These are phyloP conservation scores for Penicillium odoratum DNA, from an alignment of 495 filamentous ascomycete genomes.

Conservation along the genomic window DNA sequence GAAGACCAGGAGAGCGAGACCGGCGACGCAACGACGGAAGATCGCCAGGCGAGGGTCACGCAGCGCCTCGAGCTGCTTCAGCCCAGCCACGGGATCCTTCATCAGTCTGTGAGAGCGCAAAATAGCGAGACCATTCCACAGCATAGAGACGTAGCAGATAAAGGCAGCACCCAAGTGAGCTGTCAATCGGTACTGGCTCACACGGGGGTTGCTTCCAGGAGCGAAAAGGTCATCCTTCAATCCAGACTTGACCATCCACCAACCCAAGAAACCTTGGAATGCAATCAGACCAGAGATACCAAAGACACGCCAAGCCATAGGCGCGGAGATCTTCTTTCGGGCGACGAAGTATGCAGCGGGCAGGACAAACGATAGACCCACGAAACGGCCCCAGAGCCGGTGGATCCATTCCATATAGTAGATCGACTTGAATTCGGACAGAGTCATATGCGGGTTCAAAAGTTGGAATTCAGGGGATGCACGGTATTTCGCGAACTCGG, in stretches of 20 bases:
- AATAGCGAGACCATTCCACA: conserved; percentile 85
- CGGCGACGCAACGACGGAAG: conserved; percentile 72
- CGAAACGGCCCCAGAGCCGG: conserved; percentile 89
- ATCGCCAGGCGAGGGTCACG: conserved; percentile 62
- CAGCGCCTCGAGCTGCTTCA: conserved; percentile 57
- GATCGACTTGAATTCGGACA: conserved; percentile 94
- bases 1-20: conserved; percentile 77
- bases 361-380: conserved; percentile 85
- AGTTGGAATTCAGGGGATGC: conserved; percentile 87
- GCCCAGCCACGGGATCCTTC: conserved; percentile 56
- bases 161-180: conserved; percentile 90
- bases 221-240: conserved; percentile 93
- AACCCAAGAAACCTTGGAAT: conserved; percentile 92
- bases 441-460: conserved; percentile 86
- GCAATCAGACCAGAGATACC: conserved; percentile 89
- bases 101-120: conserved; percentile 72
- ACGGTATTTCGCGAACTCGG: conserved; percentile 88
- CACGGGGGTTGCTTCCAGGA: conserved; percentile 83
- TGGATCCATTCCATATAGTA: conserved; percentile 99
- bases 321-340: conserved; percentile 71
- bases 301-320: conserved; percentile 72
- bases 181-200: conserved; percentile 90
- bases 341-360: conserved; percentile 88
- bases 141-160: conserved; percentile 87
- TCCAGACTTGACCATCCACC: conserved; percentile 99